Percentiles rank a stretch among this genome's conserved stretches.
These are phyloP conservation scores for Casuarina equisetifolia DNA, from an alignment of 306 rosid species.

Conservation along the genomic window DNA sequence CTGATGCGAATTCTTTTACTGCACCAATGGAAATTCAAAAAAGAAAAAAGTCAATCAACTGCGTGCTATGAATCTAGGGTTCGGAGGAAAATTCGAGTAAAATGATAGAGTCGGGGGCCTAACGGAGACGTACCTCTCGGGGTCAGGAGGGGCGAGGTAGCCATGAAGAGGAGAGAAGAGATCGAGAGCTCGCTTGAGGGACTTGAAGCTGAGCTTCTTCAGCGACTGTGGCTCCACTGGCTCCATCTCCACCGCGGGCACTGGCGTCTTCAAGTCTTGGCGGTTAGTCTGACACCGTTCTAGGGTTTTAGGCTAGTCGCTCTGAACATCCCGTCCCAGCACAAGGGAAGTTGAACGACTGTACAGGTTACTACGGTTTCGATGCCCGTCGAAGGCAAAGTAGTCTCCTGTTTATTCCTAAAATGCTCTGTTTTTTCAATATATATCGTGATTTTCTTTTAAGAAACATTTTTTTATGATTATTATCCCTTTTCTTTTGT, in stretches of 20 bases:
- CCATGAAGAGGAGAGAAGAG: slow-evolving; percentile 83
- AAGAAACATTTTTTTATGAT: too few species aligned
- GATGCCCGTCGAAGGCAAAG: too few species aligned
- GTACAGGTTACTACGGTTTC: too few species aligned
- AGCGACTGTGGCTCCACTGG: slow-evolving; percentile 91
- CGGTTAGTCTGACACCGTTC: neutral
- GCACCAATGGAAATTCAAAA: slow-evolving; percentile 17
- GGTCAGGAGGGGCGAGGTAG: slow-evolving; percentile 68
- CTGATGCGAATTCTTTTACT: slow-evolving; percentile 68
- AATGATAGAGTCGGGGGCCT: neutral
- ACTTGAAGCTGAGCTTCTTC: slow-evolving; percentile 92
- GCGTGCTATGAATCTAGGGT: neutral
- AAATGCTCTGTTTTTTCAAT: too few species aligned
- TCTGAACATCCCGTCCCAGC: too few species aligned
- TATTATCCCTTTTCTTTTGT: too few species aligned
- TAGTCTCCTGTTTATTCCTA: too few species aligned
- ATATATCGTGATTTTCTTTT: too few species aligned
- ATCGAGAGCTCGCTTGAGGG: slow-evolving; percentile 88
- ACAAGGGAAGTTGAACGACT: too few species aligned
- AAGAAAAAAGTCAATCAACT: neutral
- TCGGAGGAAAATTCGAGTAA: neutral
- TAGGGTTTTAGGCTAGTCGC: neutral
- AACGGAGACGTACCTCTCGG: slow-evolving; percentile 46
- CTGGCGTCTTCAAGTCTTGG: slow-evolving; percentile 39
- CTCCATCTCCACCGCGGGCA: slow-evolving; percentile 55